A percentile compares a stretch with the other conserved stretches of the same genome.
phyloP scores from a whole-genome alignment of 1,139 yeast genomes.

The Candida labiduridarum region DNA sequence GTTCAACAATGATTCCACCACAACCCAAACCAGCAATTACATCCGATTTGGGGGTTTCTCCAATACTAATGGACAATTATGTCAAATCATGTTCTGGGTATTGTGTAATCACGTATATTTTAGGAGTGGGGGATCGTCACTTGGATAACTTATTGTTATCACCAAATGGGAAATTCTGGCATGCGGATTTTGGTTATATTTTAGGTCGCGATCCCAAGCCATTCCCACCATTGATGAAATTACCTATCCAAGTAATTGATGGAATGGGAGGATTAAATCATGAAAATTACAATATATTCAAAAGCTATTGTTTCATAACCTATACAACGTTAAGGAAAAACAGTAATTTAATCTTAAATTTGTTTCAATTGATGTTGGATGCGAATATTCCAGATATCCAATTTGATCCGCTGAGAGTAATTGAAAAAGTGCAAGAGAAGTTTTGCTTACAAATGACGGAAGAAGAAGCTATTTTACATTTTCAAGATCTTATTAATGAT shows the following conservation, averaged over 20 bases:
- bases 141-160: slow-evolving; percentile 78
- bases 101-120: slow-evolving; percentile 90
- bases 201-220: slow-evolving; percentile 97
- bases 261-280: slow-evolving; percentile 96
- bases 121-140: slow-evolving; percentile 98
- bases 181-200: slow-evolving; percentile 96
- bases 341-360: slow-evolving; percentile 82
- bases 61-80: slow-evolving; percentile 86
- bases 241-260: slow-evolving; percentile 94
- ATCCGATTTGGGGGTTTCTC: slow-evolving; percentile 72
- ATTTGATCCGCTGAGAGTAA: slow-evolving; percentile 74
- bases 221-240: slow-evolving; percentile 96
- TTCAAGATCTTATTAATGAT: slow-evolving; percentile 90
- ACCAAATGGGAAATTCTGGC: slow-evolving; percentile 86
- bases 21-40: slow-evolving; percentile 34
- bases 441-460: slow-evolving; percentile 92
- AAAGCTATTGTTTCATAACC: slow-evolving; percentile 92
- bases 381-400: slow-evolving; percentile 89
- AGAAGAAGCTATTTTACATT: slow-evolving; percentile 92
- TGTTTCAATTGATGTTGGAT: slow-evolving; percentile 92
- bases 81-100: slow-evolving; percentile 97
- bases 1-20: slow-evolving; percentile 7
- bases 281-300: slow-evolving; percentile 81
- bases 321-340: slow-evolving; percentile 88
- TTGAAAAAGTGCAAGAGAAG: slow-evolving; percentile 89